Conservation (phyloP, 495 filamentous ascomycete genomes). For the Neurospora cerealis region DNA sequence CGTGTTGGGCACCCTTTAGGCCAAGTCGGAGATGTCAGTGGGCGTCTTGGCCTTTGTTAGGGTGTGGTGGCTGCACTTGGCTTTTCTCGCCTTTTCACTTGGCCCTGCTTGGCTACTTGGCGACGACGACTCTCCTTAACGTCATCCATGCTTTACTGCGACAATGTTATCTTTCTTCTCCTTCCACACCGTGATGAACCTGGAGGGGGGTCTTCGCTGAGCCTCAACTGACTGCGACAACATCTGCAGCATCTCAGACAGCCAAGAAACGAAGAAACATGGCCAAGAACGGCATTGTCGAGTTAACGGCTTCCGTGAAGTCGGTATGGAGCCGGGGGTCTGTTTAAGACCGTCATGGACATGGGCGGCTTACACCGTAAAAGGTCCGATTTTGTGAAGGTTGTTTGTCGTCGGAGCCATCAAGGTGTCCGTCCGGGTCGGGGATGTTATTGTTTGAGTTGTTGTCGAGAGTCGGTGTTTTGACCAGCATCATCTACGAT, state of each 20-base stretch:
- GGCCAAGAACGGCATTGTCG: neutral
- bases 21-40: neutral
- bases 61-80: neutral
- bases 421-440: neutral
- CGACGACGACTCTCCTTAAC: neutral
- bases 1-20: neutral
- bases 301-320: neutral
- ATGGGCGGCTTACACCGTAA: neutral
- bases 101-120: neutral
- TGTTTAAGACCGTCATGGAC: neutral
- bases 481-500: neutral
- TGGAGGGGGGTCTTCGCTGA: neutral
- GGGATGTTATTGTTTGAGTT: neutral
- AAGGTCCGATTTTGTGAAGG: neutral
- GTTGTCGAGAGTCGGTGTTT: neutral
- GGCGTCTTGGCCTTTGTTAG: neutral
- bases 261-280: neutral
- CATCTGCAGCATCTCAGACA: neutral
- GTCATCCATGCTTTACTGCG: neutral
- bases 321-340: neutral
- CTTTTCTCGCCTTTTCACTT: neutral
- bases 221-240: neutral
- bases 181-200: neutral
- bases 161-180: neutral
- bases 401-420: neutral